Conservation (phyloP, 257 asterid genomes). For the Solanum sejunctum region DNA sequence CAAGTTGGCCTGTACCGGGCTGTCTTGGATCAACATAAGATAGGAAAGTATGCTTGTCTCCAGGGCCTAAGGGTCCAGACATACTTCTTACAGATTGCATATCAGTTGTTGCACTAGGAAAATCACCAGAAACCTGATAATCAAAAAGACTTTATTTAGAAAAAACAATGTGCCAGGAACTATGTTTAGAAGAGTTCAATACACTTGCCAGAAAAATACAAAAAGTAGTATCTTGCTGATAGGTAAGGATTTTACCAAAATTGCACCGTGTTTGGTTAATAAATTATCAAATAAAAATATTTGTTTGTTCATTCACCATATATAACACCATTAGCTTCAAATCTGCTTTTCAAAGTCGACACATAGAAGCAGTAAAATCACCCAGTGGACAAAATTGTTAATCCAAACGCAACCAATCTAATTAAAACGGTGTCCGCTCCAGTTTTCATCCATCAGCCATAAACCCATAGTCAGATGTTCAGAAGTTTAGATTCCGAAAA, state of each 20-base stretch:
- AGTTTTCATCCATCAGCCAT: neutral
- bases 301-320: neutral
- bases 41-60: conserved; percentile 47
- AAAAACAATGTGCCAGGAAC: neutral
- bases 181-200: neutral
- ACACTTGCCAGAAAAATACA: neutral
- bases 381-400: neutral
- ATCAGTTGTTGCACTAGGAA: conserved; percentile 62
- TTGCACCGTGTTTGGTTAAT: neutral
- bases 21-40: conserved; percentile 87
- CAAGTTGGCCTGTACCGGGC: conserved; percentile 45
- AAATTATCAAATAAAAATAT: neutral
- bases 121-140: conserved; percentile 67
- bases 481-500: neutral
- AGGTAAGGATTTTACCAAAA: neutral
- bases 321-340: neutral
- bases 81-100: conserved; percentile 83
- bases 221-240: neutral
- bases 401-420: neutral
- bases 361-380: neutral
- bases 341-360: neutral
- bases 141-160: neutral
- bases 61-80: conserved; percentile 94
- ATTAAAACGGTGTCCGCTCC: neutral
- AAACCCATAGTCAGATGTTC: neutral